Conservation (phyloP, 345 rosid species). For the Syzygium aromaticum region DNA sequence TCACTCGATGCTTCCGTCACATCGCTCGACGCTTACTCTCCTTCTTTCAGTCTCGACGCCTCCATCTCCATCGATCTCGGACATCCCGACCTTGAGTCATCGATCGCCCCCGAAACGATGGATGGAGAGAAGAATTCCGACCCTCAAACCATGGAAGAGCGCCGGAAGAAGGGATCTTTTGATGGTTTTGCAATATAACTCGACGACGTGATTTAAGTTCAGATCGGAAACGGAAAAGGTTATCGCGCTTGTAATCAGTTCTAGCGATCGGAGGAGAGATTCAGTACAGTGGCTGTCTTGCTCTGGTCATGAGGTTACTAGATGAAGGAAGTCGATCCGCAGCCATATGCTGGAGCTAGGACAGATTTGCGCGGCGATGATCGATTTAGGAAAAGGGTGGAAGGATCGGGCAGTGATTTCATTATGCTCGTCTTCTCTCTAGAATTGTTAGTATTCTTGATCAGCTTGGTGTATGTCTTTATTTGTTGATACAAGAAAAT, state of each 20-base stretch:
- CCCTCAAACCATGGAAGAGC: background rate
- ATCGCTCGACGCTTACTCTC: background rate
- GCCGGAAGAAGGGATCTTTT: conserved; percentile 8
- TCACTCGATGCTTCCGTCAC: background rate
- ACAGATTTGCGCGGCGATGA: background rate
- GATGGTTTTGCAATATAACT: conserved; percentile 13
- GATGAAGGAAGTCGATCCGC: background rate
- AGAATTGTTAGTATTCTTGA: background rate
- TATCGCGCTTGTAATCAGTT: background rate
- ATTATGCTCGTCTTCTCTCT: background rate
- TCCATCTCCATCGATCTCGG: background rate
- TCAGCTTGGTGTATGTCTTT: background rate
- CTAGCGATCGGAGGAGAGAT: background rate
- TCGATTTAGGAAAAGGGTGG: background rate
- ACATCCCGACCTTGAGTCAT: background rate
- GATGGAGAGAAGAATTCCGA: background rate
- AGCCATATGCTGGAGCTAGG: background rate
- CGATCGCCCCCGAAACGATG: background rate
- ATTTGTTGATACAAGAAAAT: background rate
- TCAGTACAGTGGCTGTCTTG: background rate
- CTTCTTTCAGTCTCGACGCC: background rate
- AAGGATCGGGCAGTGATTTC: background rate
- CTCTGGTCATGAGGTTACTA: background rate
- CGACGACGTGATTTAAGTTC: background rate
- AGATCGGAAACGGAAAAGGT: background rate